phyloP scores from a whole-genome alignment of 192 early-diverging fungal species.

The Phycomyces blakesleeanus region DNA sequence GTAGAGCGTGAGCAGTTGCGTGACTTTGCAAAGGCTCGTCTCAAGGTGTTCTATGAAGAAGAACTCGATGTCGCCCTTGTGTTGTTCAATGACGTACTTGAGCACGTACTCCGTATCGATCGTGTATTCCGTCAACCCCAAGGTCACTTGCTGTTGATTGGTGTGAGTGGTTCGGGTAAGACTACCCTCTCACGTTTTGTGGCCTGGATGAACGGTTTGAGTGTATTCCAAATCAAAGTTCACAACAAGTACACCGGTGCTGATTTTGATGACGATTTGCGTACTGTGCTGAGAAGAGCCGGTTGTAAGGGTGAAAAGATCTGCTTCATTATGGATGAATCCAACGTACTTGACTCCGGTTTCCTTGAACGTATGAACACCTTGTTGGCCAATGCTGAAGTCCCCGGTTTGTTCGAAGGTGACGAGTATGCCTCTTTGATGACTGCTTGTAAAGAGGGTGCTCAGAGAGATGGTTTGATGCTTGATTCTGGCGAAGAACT shows the following conservation, averaged over 20 bases:
- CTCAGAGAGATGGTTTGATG: constrained; percentile 88
- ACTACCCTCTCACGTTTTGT: constrained; percentile 97
- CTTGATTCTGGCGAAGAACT: constrained; percentile 93
- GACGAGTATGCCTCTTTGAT: constrained; percentile 94
- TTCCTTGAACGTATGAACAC: constrained; percentile 99
- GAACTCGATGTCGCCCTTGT: constrained; percentile 97
- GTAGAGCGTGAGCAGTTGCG: constrained; percentile 87
- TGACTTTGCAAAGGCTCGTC: constrained; percentile 88
- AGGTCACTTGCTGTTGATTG: constrained; percentile 97
- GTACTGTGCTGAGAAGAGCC: constrained; percentile 79
- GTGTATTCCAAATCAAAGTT: constrained; percentile 96
- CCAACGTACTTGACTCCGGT: constrained; percentile 92
- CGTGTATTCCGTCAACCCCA: constrained; percentile 97
- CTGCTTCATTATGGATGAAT: constrained; percentile 98
- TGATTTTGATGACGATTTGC: constrained; percentile 98
- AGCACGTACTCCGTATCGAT: constrained; percentile 97
- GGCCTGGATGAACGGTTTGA: constrained; percentile 99
- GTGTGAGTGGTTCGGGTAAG: constrained; percentile 96
- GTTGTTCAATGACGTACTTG: constrained; percentile 96
- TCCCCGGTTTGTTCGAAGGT: constrained; percentile 98
- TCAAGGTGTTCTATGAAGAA: constrained; percentile 99
- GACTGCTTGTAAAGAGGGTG: constrained; percentile 92
- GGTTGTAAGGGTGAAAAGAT: constrained; percentile 98
- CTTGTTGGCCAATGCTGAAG: constrained; percentile 95
- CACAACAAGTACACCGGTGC: constrained; percentile 93